A percentile compares a stretch with the other conserved stretches of the same genome.
These are phyloP conservation scores for Trametes meyenii DNA, from an alignment of 768 basidiomycete species.

Conservation along the genomic window DNA sequence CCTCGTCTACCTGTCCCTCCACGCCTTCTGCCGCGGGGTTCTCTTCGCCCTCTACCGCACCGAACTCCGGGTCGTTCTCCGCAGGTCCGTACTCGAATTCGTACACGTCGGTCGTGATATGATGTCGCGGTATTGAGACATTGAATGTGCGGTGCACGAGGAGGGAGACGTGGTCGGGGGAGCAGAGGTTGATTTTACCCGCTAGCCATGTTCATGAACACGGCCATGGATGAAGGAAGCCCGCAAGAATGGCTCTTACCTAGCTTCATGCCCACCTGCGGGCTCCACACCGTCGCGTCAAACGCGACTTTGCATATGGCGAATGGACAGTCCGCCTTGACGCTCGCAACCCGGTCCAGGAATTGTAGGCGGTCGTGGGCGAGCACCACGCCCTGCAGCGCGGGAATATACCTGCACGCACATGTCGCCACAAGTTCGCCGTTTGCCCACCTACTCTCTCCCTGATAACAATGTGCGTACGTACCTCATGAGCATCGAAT, in stretches of 20 bases:
- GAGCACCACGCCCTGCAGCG: slow-evolving; percentile 85
- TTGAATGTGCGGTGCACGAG: slow-evolving; percentile 93
- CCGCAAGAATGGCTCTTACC: slow-evolving; percentile 48
- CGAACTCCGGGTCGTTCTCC: slow-evolving; percentile 79
- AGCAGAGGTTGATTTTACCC: slow-evolving; percentile 86
- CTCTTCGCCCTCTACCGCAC: slow-evolving; percentile 35
- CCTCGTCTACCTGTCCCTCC: slow-evolving; percentile 41
- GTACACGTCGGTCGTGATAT: slow-evolving; percentile 82
- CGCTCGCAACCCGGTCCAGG: slow-evolving; percentile 58
- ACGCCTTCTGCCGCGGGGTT: slow-evolving; percentile 30
- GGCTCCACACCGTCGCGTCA: slow-evolving; percentile 89
- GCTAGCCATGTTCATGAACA: slow-evolving; percentile 42
- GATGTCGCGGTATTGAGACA: slow-evolving; percentile 89
- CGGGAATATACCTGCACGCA: slow-evolving; percentile 75
- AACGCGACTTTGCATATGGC: slow-evolving; percentile 74
- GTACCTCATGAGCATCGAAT: slow-evolving; percentile 95
- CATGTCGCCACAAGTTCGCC: slow-evolving; percentile 3
- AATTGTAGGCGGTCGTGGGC: slow-evolving; percentile 82
- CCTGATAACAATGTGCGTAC: slow-evolving; percentile 25
- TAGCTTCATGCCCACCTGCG: slow-evolving; percentile 77
- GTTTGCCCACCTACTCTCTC: slow-evolving; percentile 2
- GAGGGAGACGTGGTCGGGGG: slow-evolving; percentile 90
- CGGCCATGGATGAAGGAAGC: neutral
- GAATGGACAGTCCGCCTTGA: slow-evolving; percentile 86
- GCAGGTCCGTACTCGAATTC: slow-evolving; percentile 85